Percentiles rank a stretch among this genome's conserved stretches.
These are phyloP conservation scores for Cutaneotrichosporon curvatum DNA, from an alignment of 1,284 basidiomycete genomes.

Conservation along the genomic window DNA sequence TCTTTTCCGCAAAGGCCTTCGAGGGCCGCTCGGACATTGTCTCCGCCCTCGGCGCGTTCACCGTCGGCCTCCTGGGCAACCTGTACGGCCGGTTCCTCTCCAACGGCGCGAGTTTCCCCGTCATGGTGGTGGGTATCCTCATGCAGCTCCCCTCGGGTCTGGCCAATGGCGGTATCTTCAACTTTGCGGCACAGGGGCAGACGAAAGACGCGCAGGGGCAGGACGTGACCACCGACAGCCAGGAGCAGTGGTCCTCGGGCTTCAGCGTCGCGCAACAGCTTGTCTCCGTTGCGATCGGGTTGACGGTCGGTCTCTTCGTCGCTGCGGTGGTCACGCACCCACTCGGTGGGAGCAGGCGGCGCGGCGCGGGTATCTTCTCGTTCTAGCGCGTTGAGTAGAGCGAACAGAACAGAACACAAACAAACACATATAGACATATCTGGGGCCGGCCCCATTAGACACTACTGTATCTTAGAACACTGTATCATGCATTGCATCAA, in stretches of 20 bases:
- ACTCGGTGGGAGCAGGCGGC: constrained; percentile 46
- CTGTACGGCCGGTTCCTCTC: constrained; percentile 63
- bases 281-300: constrained; percentile 48
- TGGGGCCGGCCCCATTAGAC: neutral
- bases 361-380: constrained; percentile 47
- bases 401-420: neutral
- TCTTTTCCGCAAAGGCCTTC: constrained; percentile 63
- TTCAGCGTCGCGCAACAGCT: constrained; percentile 47
- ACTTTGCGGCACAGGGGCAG: constrained; percentile 30
- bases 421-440: neutral
- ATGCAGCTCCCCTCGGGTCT: constrained; percentile 83
- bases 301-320: constrained; percentile 60
- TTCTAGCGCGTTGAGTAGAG: no score
- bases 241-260: constrained; percentile 48
- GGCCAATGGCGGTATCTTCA: constrained; percentile 55
- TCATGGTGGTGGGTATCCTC: constrained; percentile 61
- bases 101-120: constrained; percentile 41
- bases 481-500: no score
- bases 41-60: constrained; percentile 68
- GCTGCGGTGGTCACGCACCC: constrained; percentile 50
- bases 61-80: constrained; percentile 75
- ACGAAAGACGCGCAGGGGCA: neutral
- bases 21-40: constrained; percentile 64
- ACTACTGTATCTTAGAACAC: no score
- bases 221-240: constrained; percentile 3